Conservation (phyloP, 352 stramenopile species). For the Hyaloperonospora arabidopsidis region DNA sequence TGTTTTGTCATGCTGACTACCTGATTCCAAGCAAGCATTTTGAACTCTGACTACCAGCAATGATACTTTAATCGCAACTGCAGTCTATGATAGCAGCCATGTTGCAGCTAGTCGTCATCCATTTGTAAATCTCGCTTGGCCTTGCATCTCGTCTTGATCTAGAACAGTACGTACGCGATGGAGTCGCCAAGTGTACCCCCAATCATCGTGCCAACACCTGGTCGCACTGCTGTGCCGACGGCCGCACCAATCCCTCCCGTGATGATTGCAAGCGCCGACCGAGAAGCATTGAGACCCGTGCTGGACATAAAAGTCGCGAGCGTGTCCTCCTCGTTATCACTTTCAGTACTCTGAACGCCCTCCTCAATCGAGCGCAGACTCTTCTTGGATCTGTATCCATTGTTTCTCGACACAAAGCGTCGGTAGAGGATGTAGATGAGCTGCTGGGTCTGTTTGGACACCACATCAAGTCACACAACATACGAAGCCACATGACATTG, state of each 20-base stretch:
- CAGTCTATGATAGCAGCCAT: conserved; percentile 19
- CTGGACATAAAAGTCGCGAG: conserved; percentile 37
- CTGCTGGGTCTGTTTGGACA: conserved; percentile 47
- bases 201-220: conserved; percentile 70
- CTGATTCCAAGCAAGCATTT: background rate
- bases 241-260: conserved; percentile 59
- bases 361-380: conserved; percentile 32
- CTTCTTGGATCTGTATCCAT: conserved; percentile 31
- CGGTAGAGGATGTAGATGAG: conserved; percentile 64
- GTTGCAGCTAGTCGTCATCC: conserved; percentile 15
- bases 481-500: no score
- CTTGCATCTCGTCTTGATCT: conserved; percentile 3
- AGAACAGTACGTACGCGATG: conserved; percentile 71
- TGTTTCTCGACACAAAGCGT: conserved; percentile 39
- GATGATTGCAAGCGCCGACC: conserved; percentile 57
- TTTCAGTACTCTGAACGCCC: conserved; percentile 25
- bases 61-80: no score
- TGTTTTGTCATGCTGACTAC: background rate
- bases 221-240: conserved; percentile 60
- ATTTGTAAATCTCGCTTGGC: background rate
- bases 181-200: conserved; percentile 70
- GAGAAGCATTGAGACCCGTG: conserved; percentile 54
- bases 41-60: background rate
- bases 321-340: conserved; percentile 28
- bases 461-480: background rate